Conservation (phyloP, 2,329 filamentous ascomycete genomes). For the Furcasterigmium sp. region DNA sequence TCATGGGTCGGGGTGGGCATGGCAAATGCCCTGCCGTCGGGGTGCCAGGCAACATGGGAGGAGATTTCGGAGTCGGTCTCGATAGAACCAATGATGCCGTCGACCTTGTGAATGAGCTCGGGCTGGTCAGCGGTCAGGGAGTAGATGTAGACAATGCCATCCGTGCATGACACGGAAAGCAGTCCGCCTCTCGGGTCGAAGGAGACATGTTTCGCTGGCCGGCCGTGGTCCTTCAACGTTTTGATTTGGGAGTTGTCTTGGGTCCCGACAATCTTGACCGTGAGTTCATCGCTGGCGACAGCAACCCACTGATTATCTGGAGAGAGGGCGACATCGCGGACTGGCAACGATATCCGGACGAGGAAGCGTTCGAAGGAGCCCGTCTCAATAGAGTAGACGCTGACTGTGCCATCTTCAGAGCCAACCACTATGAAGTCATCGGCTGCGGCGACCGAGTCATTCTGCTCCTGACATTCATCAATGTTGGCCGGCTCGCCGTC, state of each 20-base stretch:
- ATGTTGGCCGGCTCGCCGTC: conserved; percentile 91
- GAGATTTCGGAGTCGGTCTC: conserved; percentile 75
- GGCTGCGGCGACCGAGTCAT: conserved; percentile 68
- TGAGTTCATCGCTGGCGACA: conserved; percentile 93
- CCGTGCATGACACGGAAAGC: conserved; percentile 77
- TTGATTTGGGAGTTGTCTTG: conserved; percentile 72
- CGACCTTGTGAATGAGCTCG: conserved; percentile 74
- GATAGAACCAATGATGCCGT: conserved; percentile 74
- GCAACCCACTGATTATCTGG: conserved; percentile 82
- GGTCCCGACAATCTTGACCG: conserved; percentile 82
- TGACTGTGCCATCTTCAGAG: conserved; percentile 93
- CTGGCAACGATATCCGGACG: conserved; percentile 75
- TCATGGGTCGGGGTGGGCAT: conserved; percentile 77
- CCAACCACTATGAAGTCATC: conserved; percentile 83
- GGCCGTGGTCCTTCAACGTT: conserved; percentile 75
- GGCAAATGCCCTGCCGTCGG: conserved; percentile 87
- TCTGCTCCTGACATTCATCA: conserved; percentile 85
- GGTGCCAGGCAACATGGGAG: conserved; percentile 81
- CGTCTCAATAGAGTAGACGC: conserved; percentile 76
- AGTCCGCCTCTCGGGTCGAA: conserved; percentile 78
- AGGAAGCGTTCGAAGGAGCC: conserved; percentile 76
- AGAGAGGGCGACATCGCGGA: conserved; percentile 80
- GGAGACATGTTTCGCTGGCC: conserved; percentile 84
- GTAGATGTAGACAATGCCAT: conserved; percentile 88
- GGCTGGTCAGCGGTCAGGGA: conserved; percentile 74